Base-by-base conservation (phyloP, 2,329 filamentous ascomycete species). In the Tolypocladium ophioglossoides region DNA sequence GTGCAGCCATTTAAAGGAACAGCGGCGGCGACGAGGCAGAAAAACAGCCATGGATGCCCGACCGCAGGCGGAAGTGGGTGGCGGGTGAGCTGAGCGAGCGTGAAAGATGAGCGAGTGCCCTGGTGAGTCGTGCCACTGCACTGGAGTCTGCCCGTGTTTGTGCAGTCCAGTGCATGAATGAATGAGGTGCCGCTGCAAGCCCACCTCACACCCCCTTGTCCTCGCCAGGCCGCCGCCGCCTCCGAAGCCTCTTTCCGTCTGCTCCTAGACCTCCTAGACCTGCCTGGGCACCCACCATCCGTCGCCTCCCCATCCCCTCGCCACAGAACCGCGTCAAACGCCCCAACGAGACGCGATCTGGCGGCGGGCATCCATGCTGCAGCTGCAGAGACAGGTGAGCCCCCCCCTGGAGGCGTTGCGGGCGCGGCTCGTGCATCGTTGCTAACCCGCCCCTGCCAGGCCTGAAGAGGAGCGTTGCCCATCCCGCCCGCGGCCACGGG, bases 341-440 rank as follows among this genome's bases (percentile, higher is more conserved):
- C 60, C 50, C 50, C 58, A 53, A 51, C 57, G 62, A 63, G 62
- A 64, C 67, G 68, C 65, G 66, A 68, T 63, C 55, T 35, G 55
- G 61, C 59, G 57, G 62, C 64, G 60, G 62, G 60, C 61, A 62
- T 63, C 62, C 60, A 69, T 70, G 65, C 65, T 64, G 58, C 59
- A 62, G 59, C 59, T 57, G 54, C 55, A 62, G 60, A 63, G 59
- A 58, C 56, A 62, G 63, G 68, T 69, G 61, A 57, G 53, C 30
- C n/a, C n/a, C 8, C 34, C 47, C n/a, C 22, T 1, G 14, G 24
- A 52, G 20, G n/a, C 38, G 47, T 49, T 14, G 37, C 32, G 38
- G 22, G 22, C 44, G 48, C 55, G 52, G 47, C 48, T 52, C 56
- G 51, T 35, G 24, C 49, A 50, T 40, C 18, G 38, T 55, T 52